Base-by-base conservation (phyloP, 2,329 filamentous ascomycete species). In the Aspergillus aculeatus region DNA sequence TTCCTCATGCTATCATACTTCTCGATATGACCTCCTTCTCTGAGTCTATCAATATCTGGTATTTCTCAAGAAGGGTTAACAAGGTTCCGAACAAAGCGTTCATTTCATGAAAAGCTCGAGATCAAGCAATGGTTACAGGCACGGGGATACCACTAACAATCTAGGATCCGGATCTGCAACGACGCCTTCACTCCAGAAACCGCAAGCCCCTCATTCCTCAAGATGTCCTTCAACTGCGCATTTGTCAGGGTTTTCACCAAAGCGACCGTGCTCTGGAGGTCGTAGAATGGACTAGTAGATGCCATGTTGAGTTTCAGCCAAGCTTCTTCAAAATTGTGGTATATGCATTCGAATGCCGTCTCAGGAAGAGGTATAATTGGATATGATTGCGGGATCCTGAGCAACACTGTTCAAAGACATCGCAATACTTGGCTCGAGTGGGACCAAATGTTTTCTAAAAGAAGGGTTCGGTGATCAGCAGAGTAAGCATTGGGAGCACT, bases 121-220 rank as follows among this genome's bases (percentile, higher is more conserved):
- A 59, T n/a, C 49, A 24, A 31, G 51, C 41, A 48, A 23, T 26
- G 19, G 44, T 24, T 21, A 48, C 44, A 26, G 47, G 44, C 41
- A 50, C 54, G 16, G 32, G 10, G 54, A 50, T 57, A 61, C 62
- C 58, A 86, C 90, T 77, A 82, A 98, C 95, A 85, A 60, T 85
- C 81, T 64, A 89, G 85, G 62, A 97, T 90, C 69, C 94, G 88
- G 60, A 80, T 79, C 77, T 96, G 92, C 61, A 98, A 80, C 47
- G 90, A 85, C 35, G 87, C 86, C 81, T 99, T 99, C 69, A 95
- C 89, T 21, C 95, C 95, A 29, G 89, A 90, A 62, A 91, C 89
- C 65, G 86, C 84, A 38, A 96, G 81, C 50, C 87, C 84, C 78
- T 96, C 91, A 62, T 84, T 81, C 64, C 86, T 84, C 71, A 94